phyloP scores from a whole-genome alignment of 2,329 filamentous ascomycete genomes.

The Aspergillus clavatus region DNA sequence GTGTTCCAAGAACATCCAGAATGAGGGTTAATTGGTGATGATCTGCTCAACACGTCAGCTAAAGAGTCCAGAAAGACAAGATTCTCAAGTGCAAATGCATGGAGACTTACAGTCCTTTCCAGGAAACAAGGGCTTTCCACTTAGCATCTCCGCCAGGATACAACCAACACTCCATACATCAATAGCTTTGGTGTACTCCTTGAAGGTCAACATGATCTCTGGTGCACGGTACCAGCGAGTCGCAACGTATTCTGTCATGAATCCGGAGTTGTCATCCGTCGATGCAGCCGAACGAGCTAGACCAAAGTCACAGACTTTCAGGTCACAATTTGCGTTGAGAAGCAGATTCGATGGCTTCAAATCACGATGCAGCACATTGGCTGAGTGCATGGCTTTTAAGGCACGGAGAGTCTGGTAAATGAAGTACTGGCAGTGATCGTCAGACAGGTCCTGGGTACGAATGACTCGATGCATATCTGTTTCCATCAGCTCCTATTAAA shows the following conservation, averaged over 20 bases:
- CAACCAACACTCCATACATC: slow-evolving; percentile 99
- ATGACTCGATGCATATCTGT: slow-evolving; percentile 99
- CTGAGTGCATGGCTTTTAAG: slow-evolving; percentile 98
- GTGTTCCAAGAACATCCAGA: slow-evolving; percentile 92
- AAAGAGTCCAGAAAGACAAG: background rate
- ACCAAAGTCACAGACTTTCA: slow-evolving; percentile 98
- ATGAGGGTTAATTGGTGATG: slow-evolving; percentile 98
- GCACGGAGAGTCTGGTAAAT: slow-evolving; percentile 98
- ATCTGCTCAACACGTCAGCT: slow-evolving; percentile 50
- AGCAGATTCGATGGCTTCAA: slow-evolving; percentile 96
- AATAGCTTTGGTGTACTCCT: slow-evolving; percentile 99
- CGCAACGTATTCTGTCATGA: slow-evolving; percentile 99
- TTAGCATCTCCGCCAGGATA: slow-evolving; percentile 97
- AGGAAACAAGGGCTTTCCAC: slow-evolving; percentile 94
- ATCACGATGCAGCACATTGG: slow-evolving; percentile 95
- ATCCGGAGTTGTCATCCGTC: slow-evolving; percentile 98
- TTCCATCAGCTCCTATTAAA: slow-evolving; percentile 85
- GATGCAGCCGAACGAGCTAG: slow-evolving; percentile 92
- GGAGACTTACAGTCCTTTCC: slow-evolving; percentile 85
- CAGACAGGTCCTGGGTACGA: slow-evolving; percentile 94
- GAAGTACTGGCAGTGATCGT: slow-evolving; percentile 99
- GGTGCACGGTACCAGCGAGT: slow-evolving; percentile 98
- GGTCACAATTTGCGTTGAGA: slow-evolving; percentile 95
- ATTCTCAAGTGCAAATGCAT: background rate
- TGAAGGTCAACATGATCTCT: slow-evolving; percentile 99